These are phyloP conservation scores for Cubamyces sp. DNA, from an alignment of 768 basidiomycete species.

Conservation along the genomic window DNA sequence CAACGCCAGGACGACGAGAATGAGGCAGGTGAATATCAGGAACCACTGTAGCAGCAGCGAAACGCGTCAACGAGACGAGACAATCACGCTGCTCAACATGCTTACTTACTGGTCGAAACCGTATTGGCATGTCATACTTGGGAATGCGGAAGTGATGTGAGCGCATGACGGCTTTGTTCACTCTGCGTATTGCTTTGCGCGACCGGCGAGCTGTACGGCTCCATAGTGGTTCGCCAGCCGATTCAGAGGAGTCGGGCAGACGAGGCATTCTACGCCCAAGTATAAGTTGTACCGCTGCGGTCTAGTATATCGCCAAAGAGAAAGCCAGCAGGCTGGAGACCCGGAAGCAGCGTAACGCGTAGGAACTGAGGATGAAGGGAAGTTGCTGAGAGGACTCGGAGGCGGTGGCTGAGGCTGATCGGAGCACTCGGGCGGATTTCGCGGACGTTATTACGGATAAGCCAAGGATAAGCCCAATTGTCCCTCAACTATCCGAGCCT, in stretches of 20 bases:
- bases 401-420: conserved; percentile 15
- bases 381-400: conserved; percentile 9
- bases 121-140: conserved; percentile 70
- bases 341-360: not conserved
- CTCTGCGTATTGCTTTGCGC: conserved; percentile 46
- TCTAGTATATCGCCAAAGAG: no score
- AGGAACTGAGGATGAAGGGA: not conserved
- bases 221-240: conserved; percentile 28
- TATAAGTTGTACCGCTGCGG: no score
- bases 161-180: conserved; percentile 69
- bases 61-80: not conserved
- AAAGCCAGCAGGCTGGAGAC: not conserved
- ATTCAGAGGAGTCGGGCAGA: conserved; percentile 16
- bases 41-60: conserved; percentile 66
- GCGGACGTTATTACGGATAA: not conserved
- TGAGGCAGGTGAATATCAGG: conserved; percentile 64
- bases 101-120: conserved; percentile 65
- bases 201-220: conserved; percentile 26
- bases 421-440: not conserved
- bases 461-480: not conserved
- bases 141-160: conserved; percentile 66
- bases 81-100: not conserved
- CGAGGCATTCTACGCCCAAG: conserved; percentile 19
- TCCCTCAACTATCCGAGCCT: not conserved
- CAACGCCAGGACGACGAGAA: conserved; percentile 73